Evolutionary conservation across 192 early-diverging fungal species (phyloP), one percentile per base, ranked within the genome.

Genomic region (Coemansia sp.): DNA sequence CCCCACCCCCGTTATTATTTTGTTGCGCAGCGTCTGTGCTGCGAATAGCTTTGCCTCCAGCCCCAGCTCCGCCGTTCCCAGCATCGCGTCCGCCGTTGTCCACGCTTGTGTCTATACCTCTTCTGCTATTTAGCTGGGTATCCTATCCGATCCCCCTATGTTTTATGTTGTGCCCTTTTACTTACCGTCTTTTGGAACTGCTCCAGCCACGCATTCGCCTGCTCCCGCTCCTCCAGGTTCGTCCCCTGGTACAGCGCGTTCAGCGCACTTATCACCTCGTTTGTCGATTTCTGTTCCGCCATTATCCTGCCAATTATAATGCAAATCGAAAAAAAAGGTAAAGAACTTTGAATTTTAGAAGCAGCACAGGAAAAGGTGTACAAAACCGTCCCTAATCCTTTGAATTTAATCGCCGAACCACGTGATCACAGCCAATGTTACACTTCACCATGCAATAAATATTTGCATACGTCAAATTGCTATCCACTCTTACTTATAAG

Each of bases 1-100:
- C 58, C 79, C 71, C 27, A 93, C 77, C 64, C 95, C 92, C 54
- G 83, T 88, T 24, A 88, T 87, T 32, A 95, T 88, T 89, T 97
- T 97, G 74, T 91, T 88, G 23, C 93, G 81, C 49, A 97, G 79
- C 12, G 92, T 98, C 71, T 98, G 95, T 7, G 95, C 95, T 3
- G 94, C 91, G 87, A 98, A 98, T 5, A 95, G 64, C 53, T 86
- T 82, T 11, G 77, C 73, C 52, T 92, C 90, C 1, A 65, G 54
- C 3, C 82, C 81, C 23, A 84, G 54, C 6, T 67, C 72, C 2
- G 83, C 77, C 22, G 80, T 60, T 43, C 82, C 84, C 14, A 97
- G 73, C 4, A 97, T 71, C 22, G 81, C 66, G 58, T 93, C 91
- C 5, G 90, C 80, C 1, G 87, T 86, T n/a, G 83, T 74, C 95